Evolutionary conservation across 345 rosid genomes (phyloP).

Genomic region (Eutrema heterophyllum): DNA sequence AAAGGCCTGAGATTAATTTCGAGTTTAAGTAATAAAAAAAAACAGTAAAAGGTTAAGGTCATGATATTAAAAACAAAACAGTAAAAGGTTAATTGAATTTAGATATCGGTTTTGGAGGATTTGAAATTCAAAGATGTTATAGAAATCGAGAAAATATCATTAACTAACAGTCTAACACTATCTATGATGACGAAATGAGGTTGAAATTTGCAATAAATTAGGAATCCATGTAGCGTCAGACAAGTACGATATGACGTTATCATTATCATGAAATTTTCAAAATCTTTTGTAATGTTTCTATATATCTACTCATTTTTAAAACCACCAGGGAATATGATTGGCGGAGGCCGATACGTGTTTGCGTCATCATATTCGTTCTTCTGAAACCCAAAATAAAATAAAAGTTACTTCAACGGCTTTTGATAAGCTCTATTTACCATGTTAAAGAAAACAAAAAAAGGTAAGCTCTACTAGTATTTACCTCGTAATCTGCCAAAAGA

Average conservation of each 20-base stretch:
- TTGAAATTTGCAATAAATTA: slow-evolving; percentile 32
- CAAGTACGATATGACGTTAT: slow-evolving; percentile 29
- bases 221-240: slow-evolving; percentile 29
- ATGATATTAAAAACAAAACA: neutral
- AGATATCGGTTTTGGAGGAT: neutral
- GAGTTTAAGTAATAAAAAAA: too few species aligned
- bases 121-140: slow-evolving; percentile 30
- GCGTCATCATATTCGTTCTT: slow-evolving; percentile 35
- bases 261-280: slow-evolving; percentile 14
- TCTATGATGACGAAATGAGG: slow-evolving; percentile 31
- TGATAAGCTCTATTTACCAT: slow-evolving; percentile 13
- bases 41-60: neutral
- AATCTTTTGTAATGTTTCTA: slow-evolving; percentile 22
- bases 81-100: neutral
- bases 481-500: slow-evolving; percentile 22
- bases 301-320: slow-evolving; percentile 23
- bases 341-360: slow-evolving; percentile 24
- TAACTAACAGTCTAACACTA: too few species aligned
- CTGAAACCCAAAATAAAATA: slow-evolving; percentile 2
- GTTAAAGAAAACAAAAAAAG: neutral
- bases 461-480: neutral
- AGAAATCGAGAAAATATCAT: slow-evolving; percentile 19
- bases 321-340: slow-evolving; percentile 23
- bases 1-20: too few species aligned
- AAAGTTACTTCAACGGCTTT: slow-evolving; percentile 12